Percentiles rank a stretch among this genome's conserved stretches.
Conservation (phyloP, 306 rosid species). For the Echinosophora koreensis region DNA sequence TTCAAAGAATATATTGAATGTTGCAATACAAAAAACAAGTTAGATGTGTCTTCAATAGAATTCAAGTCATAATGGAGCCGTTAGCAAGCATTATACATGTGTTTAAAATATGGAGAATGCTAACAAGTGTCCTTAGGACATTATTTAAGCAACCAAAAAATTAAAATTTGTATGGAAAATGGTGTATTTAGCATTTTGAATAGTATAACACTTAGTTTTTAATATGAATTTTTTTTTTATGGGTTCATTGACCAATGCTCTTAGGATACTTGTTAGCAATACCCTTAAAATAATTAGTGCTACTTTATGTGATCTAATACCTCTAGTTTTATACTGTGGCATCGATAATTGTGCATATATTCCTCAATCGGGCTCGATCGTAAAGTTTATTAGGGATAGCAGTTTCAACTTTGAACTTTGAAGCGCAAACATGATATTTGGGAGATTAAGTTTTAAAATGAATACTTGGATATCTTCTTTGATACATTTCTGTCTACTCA, state of each 20-base stretch:
- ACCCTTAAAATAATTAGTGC: not conserved
- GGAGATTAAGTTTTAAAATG: constrained; percentile 14
- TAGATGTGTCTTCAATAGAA: constrained; percentile 29
- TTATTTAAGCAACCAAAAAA: no score
- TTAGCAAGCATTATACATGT: constrained; percentile 9
- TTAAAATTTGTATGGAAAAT: no score
- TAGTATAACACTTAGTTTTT: no score
- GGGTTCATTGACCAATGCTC: no score
- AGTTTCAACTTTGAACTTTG: constrained; percentile 9
- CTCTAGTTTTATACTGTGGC: constrained; percentile 1
- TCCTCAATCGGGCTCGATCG: constrained; percentile 12
- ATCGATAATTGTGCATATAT: constrained; percentile 27
- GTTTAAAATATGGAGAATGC: not conserved
- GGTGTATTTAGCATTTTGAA: no score
- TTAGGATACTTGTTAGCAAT: no score
- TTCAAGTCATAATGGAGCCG: constrained; percentile 41
- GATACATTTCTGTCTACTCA: constrained; percentile 38
- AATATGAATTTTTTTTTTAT: no score
- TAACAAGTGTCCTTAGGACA: no score
- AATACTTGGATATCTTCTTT: constrained; percentile 1
- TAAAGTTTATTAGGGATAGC: constrained; percentile 13
- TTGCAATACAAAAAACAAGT: constrained; percentile 21
- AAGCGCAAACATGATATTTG: constrained; percentile 31
- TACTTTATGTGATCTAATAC: not conserved
- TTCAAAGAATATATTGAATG: constrained; percentile 41